Evolutionary conservation across 768 basidiomycete genomes (phyloP), one percentile per base, ranked within the genome.

Genomic region (Leccinum obscurum): DNA sequence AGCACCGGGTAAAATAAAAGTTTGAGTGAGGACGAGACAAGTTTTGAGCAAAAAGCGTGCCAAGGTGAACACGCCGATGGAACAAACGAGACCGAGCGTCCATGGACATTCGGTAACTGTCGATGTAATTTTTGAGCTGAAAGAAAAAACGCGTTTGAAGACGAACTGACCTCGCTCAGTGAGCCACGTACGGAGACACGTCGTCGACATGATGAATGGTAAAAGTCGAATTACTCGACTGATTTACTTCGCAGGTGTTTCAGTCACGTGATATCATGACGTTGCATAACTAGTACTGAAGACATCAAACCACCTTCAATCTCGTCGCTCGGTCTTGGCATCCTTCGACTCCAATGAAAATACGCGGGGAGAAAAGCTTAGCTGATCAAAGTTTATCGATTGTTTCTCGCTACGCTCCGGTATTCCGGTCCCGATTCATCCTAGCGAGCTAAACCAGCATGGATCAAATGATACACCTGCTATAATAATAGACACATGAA

Each of bases 1-100:
- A 64, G 77, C 80, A 3, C 92, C 92, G 2, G 89, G 81, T 2
- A 90, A 73, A 26, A 93, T 60, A 62, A 93, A 91, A 0, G 85
- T 89, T 72, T 94, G 89, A 15, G 84, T 69, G 13, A 95, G 60
- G 28, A 95, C 86, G 6, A 81, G 79, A 41, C 83, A 69, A 2
- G 85, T 83, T 66, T 87, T 88, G 68, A 88, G 77, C 5, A 82
- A 68, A 41, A 87, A 74, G 58, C 83, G 77, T 7, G 78, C 77
- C 20, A 85, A 70, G 24, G 82, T 83, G 46, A 87, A 70, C 3
- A 78, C 77, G 20, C 91, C 91, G 28, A 92, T 56, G 8, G 72
- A 72, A 30, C 83, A 65, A 41, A 85, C 66, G 44, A 76, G 52
- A 20, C 73, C 59, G 15, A 67, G 66, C 11, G 74, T 59, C 66